Evolutionary conservation across 2,329 filamentous ascomycete genomes (phyloP).

Genomic region (Sporothrix pseudoabietina): DNA sequence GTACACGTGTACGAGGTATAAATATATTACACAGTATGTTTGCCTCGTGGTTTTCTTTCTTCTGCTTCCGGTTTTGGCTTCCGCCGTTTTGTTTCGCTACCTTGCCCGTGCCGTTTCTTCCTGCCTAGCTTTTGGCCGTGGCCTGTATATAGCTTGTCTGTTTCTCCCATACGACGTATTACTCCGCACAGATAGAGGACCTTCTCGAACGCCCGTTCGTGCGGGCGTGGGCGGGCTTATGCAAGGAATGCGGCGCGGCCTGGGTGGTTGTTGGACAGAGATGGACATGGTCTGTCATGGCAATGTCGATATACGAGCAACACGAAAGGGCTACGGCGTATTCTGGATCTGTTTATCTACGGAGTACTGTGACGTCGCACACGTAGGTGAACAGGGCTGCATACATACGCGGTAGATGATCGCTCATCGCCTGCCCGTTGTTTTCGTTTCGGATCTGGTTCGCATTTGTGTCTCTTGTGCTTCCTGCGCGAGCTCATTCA

Average conservation of each 20-base stretch:
- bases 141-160: not conserved
- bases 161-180: not conserved
- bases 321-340: not conserved
- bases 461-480: not conserved
- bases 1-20: no score
- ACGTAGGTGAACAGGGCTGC: not conserved
- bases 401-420: not conserved
- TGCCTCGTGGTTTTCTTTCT: not conserved
- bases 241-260: not conserved
- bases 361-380: not conserved
- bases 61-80: conserved; percentile 5
- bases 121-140: conserved; percentile 6
- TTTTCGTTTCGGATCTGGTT: conserved; percentile 18
- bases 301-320: not conserved
- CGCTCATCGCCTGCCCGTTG: conserved; percentile 3
- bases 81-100: conserved; percentile 9
- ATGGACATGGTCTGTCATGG: not conserved
- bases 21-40: no score
- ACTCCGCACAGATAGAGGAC: not conserved
- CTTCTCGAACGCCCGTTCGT: conserved; percentile 1
- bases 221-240: not conserved
- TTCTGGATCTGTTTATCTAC: not conserved
- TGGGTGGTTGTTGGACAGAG: not conserved
- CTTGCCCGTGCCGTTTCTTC: conserved; percentile 7
- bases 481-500: not conserved